Evolutionary conservation across 2,329 filamentous ascomycete genomes (phyloP).

Genomic region (Botrytis fragariae): DNA sequence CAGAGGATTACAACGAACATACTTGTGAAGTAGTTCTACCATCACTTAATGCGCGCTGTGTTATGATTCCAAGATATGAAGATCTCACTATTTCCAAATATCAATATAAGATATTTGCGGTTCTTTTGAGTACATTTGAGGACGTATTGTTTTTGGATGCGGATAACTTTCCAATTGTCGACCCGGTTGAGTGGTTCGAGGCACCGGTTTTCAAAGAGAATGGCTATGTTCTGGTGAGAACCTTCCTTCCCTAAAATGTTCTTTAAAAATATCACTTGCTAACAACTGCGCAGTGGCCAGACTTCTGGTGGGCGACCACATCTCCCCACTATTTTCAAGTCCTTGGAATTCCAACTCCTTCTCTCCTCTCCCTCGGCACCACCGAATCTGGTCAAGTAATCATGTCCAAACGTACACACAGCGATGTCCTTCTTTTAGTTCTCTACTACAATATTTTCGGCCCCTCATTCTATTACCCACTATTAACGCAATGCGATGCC

Average conservation of each 20-base stretch:
- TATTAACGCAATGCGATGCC: slow-evolving; percentile 44
- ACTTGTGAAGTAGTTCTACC: slow-evolving; percentile 42
- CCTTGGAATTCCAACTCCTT: slow-evolving; percentile 20
- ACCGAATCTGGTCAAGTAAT: slow-evolving; percentile 47
- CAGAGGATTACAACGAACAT: slow-evolving; percentile 39
- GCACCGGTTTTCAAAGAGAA: slow-evolving; percentile 43
- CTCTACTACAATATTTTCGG: slow-evolving; percentile 51
- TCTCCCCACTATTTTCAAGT: slow-evolving; percentile 43
- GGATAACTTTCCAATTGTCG: slow-evolving; percentile 44
- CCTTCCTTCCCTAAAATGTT: background rate
- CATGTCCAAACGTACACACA: slow-evolving; percentile 44
- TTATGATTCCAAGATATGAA: slow-evolving; percentile 43
- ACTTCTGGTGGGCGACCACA: slow-evolving; percentile 45
- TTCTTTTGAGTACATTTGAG: slow-evolving; percentile 50
- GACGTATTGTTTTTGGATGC: slow-evolving; percentile 49
- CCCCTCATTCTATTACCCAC: slow-evolving; percentile 45
- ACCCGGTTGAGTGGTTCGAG: slow-evolving; percentile 43
- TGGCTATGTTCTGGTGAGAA: slow-evolving; percentile 40
- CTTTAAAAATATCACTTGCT: background rate
- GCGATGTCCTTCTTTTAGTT: slow-evolving; percentile 45
- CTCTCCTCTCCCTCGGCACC: slow-evolving; percentile 37
- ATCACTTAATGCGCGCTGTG: slow-evolving; percentile 41
- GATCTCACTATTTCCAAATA: slow-evolving; percentile 42
- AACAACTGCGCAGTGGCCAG: slow-evolving; percentile 42
- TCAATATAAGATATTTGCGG: slow-evolving; percentile 48